A percentile compares a stretch with the other conserved stretches of the same genome.
Evolutionary conservation across 805 yeast species (phyloP).

Genomic region (Lachancea meyersii): DNA sequence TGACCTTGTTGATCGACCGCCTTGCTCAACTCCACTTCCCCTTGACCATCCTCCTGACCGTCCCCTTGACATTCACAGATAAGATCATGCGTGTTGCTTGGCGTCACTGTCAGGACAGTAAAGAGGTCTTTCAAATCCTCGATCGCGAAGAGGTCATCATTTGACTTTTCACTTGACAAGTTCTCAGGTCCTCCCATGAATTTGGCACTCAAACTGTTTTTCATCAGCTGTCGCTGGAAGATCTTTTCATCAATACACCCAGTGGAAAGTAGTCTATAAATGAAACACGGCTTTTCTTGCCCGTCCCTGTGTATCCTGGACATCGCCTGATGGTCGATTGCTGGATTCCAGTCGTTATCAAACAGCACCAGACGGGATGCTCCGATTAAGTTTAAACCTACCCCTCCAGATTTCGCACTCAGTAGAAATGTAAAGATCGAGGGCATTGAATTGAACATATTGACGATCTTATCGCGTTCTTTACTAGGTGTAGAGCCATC

Average conservation of each 20-base stretch:
- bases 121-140: slow-evolving; percentile 73
- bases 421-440: slow-evolving; percentile 60
- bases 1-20: background rate
- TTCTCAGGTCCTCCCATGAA: slow-evolving; percentile 41
- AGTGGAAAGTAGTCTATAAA: slow-evolving; percentile 77
- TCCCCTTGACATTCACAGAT: slow-evolving; percentile 58
- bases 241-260: slow-evolving; percentile 95
- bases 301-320: slow-evolving; percentile 95
- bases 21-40: background rate
- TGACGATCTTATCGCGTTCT: slow-evolving; percentile 59
- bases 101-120: slow-evolving; percentile 43
- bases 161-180: slow-evolving; percentile 33
- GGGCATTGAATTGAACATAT: slow-evolving; percentile 52
- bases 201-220: slow-evolving; percentile 68
- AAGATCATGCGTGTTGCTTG: slow-evolving; percentile 72
- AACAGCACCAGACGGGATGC: slow-evolving; percentile 78
- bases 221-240: slow-evolving; percentile 83
- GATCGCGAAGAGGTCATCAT: slow-evolving; percentile 61
- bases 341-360: slow-evolving; percentile 97
- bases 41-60: slow-evolving; percentile 31
- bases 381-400: slow-evolving; percentile 84
- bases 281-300: slow-evolving; percentile 67
- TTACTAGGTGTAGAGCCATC: slow-evolving; percentile 81
- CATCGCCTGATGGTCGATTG: slow-evolving; percentile 89
- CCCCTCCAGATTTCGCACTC: slow-evolving; percentile 90